phyloP scores from a whole-genome alignment of 2,329 filamentous ascomycete genomes.

The Ophiostoma fasciatum region DNA sequence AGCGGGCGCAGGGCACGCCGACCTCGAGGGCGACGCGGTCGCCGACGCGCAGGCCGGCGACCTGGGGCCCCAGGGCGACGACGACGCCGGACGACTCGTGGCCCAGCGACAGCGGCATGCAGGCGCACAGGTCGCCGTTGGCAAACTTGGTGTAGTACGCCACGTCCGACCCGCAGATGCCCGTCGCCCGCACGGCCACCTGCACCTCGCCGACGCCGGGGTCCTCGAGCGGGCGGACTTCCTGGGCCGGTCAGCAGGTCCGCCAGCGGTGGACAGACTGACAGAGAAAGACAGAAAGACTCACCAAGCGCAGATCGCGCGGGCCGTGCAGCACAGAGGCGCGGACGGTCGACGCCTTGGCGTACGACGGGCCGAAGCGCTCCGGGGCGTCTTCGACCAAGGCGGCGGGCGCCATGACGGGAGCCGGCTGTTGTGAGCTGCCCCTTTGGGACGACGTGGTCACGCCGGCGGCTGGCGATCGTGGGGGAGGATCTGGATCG shows the following conservation, averaged over 20 bases:
- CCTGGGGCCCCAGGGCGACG: slow-evolving; percentile 37
- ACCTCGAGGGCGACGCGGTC: slow-evolving; percentile 46
- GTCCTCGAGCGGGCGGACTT: slow-evolving; percentile 32
- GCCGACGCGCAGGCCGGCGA: slow-evolving; percentile 36
- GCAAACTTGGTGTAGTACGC: slow-evolving; percentile 60
- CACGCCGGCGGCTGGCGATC: no score
- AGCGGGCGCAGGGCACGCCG: slow-evolving; percentile 37
- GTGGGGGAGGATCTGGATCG: no score
- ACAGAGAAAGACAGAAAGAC: no score
- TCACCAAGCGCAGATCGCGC: slow-evolving; percentile 41
- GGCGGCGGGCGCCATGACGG: slow-evolving; percentile 34
- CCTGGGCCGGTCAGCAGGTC: no score
- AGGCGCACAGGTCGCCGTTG: slow-evolving; percentile 54
- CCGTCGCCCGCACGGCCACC: slow-evolving; percentile 48
- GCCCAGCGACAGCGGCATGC: slow-evolving; percentile 49
- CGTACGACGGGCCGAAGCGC: slow-evolving; percentile 25
- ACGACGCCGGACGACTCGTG: slow-evolving; percentile 47
- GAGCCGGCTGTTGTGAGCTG: no score
- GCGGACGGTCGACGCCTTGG: slow-evolving; percentile 30
- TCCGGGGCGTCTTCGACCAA: slow-evolving; percentile 27
- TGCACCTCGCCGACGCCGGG: slow-evolving; percentile 42
- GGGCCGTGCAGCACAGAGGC: slow-evolving; percentile 44
- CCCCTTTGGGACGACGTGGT: no score
- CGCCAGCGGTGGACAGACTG: no score
- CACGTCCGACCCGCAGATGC: slow-evolving; percentile 56